Base-by-base conservation (phyloP, 2,329 filamentous ascomycete genomes). In the Pseudogymnoascus pannorum region DNA sequence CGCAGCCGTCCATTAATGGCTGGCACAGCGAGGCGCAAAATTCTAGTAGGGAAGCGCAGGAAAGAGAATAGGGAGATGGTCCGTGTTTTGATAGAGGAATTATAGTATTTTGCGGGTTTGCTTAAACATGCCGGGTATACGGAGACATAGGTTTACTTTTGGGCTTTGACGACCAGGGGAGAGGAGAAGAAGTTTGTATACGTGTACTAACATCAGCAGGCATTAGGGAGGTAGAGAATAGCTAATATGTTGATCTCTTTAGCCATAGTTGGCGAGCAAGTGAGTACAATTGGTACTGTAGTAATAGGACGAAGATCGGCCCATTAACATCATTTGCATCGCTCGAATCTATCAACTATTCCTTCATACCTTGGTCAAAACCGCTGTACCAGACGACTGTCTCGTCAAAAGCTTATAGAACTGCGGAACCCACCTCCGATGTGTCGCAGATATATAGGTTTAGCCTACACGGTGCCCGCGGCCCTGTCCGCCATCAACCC, bases 401-500 rank as follows among this genome's bases (percentile, higher is more conserved):
- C 9, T 18, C 11, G 11, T 16, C 26, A 54, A 54, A 54, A 54
- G 26, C 48, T 54, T 54, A 12, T 54, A 18, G 31, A 31, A n/a
- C 1, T 31, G 26, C n/a, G 16, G 5, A 31, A 12, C 26, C n/a
- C 5, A 29, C 48, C 20, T 9, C 48, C 5, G n/a, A 31, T 20
- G 26, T 3, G 26, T 54, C n/a, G 48, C 9, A 31, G 26, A 54
- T 54, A 29, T 26, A 54, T 9, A 18, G 9, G 5, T 31, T 12
- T 54, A 20, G 16, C 48, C 9, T 18, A 31, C 11, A 9, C 26
- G 26, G 48, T 54, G 48, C 48, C 9, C 3, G 16, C 26, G 26
- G 48, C 48, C 48, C 48, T 54, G 48, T 54, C 48, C 26, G 26
- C 48, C 48, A 54, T 18, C 26, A 54, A 31, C 48, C 48, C 48